Conservation (phyloP, 1,284 basidiomycete genomes). For the Malassezia caprae region DNA sequence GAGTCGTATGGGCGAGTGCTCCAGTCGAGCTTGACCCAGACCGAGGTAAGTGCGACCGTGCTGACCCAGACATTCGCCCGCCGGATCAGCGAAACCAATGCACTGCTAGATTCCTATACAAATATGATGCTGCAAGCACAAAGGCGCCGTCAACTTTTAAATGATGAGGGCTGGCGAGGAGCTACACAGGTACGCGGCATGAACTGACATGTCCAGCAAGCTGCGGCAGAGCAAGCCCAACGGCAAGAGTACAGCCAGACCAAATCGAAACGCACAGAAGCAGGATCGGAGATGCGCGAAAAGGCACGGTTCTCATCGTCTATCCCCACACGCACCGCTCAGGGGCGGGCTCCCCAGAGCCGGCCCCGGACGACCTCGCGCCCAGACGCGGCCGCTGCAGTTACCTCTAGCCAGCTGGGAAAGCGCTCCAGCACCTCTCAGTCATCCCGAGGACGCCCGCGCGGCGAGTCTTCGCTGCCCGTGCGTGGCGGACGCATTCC, state of each 20-base stretch:
- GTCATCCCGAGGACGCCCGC: background rate
- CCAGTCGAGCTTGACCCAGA: constrained; percentile 27
- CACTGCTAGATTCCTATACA: constrained; percentile 38
- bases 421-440: background rate
- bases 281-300: background rate
- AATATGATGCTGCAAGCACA: constrained; percentile 33
- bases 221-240: background rate
- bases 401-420: background rate
- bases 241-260: background rate
- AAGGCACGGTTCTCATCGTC: background rate
- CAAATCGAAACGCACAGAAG: background rate
- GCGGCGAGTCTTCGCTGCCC: background rate
- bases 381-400: background rate
- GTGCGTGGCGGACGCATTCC: background rate
- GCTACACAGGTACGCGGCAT: constrained; percentile 21
- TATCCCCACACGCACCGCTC: background rate
- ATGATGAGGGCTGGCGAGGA: constrained; percentile 39
- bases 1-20: constrained; percentile 37
- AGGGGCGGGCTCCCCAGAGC: background rate
- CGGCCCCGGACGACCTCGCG: background rate
- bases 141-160: constrained; percentile 30
- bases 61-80: constrained; percentile 24
- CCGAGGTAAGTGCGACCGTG: constrained; percentile 27
- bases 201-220: background rate
- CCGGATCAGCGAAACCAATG: constrained; percentile 31